These are phyloP conservation scores for Penicillium sp. DNA, from an alignment of 2,329 filamentous ascomycete genomes.

Conservation along the genomic window DNA sequence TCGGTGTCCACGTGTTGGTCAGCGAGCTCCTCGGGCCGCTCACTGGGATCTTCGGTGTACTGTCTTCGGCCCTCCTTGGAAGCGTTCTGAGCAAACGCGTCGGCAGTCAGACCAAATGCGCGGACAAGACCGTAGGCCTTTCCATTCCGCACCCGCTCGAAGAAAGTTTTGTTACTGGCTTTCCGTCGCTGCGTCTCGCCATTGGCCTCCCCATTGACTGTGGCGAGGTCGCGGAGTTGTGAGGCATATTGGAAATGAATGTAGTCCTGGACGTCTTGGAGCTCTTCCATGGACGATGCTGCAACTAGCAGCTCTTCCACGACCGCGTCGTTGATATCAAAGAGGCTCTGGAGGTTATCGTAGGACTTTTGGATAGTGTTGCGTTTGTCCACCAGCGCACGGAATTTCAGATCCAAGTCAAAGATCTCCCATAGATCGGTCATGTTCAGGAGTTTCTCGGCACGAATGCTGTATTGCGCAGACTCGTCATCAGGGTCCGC, in stretches of 20 bases:
- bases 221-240: constrained; percentile 72
- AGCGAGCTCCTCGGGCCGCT: constrained; percentile 78
- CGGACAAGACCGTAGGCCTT: constrained; percentile 76
- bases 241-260: constrained; percentile 87
- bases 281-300: constrained; percentile 83
- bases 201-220: constrained; percentile 54
- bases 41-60: constrained; percentile 75
- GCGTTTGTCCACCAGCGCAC: constrained; percentile 85
- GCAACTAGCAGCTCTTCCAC: constrained; percentile 76
- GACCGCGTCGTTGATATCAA: constrained; percentile 62
- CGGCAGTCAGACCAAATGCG: constrained; percentile 83
- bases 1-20: constrained; percentile 67
- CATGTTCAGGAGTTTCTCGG: constrained; percentile 85
- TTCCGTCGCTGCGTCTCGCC: constrained; percentile 69
- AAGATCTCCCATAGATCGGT: constrained; percentile 93
- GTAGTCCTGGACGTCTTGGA: constrained; percentile 95
- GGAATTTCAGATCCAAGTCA: constrained; percentile 91
- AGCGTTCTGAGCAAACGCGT: constrained; percentile 81
- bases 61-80: constrained; percentile 70
- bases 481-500: constrained; percentile 64
- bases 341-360: constrained; percentile 63
- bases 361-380: constrained; percentile 76
- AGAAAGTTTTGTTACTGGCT: constrained; percentile 71
- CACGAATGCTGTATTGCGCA: constrained; percentile 61
- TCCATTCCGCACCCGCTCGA: constrained; percentile 75